Evolutionary conservation across 2,329 filamentous ascomycete species (phyloP).

Genomic region (Trichophyton rubrum): DNA sequence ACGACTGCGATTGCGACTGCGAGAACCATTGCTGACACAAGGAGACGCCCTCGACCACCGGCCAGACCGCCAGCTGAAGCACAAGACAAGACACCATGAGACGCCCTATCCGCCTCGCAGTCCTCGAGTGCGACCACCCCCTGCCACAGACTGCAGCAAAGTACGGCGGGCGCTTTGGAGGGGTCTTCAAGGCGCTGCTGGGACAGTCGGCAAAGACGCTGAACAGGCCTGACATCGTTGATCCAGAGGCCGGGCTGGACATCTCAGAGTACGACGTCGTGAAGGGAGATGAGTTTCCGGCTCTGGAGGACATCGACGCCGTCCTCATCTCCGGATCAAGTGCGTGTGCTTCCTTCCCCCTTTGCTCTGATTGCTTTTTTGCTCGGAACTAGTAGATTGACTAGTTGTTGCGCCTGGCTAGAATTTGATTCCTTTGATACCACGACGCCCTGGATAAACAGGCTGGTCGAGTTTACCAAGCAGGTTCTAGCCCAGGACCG

Average conservation of each 20-base stretch:
- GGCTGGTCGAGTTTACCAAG: constrained; percentile 56
- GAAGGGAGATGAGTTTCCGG: constrained; percentile 53
- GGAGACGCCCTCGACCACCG: no score
- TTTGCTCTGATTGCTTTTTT: neutral
- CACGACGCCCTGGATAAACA: constrained; percentile 61
- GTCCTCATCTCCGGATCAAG: constrained; percentile 65
- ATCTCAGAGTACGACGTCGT: constrained; percentile 62
- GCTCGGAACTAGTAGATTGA: neutral
- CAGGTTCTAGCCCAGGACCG: constrained; percentile 50
- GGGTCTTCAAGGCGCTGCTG: constrained; percentile 54
- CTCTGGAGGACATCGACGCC: constrained; percentile 63
- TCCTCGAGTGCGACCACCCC: constrained; percentile 80
- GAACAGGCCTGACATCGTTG: constrained; percentile 20
- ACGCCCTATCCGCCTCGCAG: constrained; percentile 58
- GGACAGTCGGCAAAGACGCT: constrained; percentile 41
- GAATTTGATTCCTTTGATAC: constrained; percentile 63
- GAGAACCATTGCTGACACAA: no score
- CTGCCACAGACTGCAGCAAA: constrained; percentile 49
- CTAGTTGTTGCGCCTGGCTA: constrained; percentile 12
- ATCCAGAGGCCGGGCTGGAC: constrained; percentile 36
- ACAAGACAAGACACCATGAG: constrained; percentile 18
- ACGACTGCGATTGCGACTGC: no score
- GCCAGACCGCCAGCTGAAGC: neutral
- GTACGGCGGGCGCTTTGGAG: constrained; percentile 61
- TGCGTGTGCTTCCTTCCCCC: constrained; percentile 18